Conservation (phyloP, 495 filamentous ascomycete genomes). For the Penicillium desertorum region DNA sequence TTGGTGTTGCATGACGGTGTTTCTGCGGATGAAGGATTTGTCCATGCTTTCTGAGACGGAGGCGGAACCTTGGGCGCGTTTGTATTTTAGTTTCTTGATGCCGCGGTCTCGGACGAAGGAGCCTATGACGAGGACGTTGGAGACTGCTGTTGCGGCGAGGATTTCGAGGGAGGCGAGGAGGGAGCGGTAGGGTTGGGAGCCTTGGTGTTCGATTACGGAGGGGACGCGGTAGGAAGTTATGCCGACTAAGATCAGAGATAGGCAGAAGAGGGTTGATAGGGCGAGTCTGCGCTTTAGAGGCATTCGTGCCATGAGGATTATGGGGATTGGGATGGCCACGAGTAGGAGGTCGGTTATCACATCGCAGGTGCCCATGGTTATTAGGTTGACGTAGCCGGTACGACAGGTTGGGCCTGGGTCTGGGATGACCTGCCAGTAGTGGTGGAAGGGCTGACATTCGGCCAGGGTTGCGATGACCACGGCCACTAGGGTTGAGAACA, state of each 20-base stretch:
- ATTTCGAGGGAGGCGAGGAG: constrained; percentile 76
- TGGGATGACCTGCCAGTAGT: constrained; percentile 91
- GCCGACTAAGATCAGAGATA: constrained; percentile 73
- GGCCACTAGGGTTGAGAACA: constrained; percentile 72
- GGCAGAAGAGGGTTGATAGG: constrained; percentile 73
- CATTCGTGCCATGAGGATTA: constrained; percentile 76
- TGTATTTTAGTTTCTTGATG: constrained; percentile 74
- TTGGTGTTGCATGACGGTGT: constrained; percentile 54
- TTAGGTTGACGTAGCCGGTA: constrained; percentile 76
- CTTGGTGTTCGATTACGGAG: constrained; percentile 59
- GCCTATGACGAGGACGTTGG: constrained; percentile 76
- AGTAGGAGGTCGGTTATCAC: constrained; percentile 85
- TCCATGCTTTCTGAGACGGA: constrained; percentile 55
- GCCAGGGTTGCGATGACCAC: constrained; percentile 76
- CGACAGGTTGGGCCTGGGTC: constrained; percentile 85
- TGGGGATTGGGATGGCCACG: constrained; percentile 82
- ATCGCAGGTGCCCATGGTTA: constrained; percentile 84
- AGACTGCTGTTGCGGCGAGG: constrained; percentile 71
- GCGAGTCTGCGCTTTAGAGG: constrained; percentile 59
- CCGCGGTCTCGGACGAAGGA: constrained; percentile 79
- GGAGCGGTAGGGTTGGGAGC: constrained; percentile 71
- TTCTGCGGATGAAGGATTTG: constrained; percentile 48
- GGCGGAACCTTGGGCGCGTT: constrained; percentile 51
- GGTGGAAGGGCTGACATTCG: constrained; percentile 80
- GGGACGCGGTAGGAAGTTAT: constrained; percentile 78